phyloP scores from a whole-genome alignment of 345 rosid species.

The Crucihimalaya himalaica region DNA sequence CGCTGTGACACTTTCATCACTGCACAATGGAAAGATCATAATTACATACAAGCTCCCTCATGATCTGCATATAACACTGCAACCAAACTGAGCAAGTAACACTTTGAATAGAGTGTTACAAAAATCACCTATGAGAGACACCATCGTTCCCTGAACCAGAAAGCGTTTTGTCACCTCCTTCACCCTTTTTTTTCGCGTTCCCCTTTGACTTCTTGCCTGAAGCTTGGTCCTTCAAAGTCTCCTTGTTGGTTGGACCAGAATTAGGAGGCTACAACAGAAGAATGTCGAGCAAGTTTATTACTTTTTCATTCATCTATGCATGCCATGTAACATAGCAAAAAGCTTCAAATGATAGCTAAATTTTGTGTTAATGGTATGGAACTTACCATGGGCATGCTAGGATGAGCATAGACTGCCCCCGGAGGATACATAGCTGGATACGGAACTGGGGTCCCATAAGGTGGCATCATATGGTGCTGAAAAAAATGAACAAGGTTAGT shows the following conservation, averaged over 20 bases:
- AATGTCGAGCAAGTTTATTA: background rate
- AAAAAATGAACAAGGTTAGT: constrained; percentile 19
- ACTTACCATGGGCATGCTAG: constrained; percentile 71
- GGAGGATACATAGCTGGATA: constrained; percentile 91
- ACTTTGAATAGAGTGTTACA: background rate
- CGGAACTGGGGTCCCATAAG: constrained; percentile 93
- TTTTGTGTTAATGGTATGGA: background rate
- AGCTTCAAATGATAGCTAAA: background rate
- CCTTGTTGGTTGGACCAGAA: constrained; percentile 49
- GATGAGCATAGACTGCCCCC: constrained; percentile 89
- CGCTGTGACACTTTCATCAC: constrained; percentile 86
- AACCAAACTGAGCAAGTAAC: background rate
- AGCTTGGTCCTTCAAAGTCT: constrained; percentile 56
- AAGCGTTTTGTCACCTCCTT: constrained; percentile 59
- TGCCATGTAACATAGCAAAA: background rate
- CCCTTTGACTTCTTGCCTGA: constrained; percentile 72
- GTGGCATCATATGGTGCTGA: constrained; percentile 90
- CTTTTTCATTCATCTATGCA: constrained; percentile 2
- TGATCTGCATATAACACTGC: background rate
- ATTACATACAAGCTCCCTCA: constrained; percentile 19
- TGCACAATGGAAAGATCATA: constrained; percentile 42
- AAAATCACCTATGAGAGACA: constrained; percentile 70
- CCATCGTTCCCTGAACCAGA: constrained; percentile 94
- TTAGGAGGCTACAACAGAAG: constrained; percentile 53
- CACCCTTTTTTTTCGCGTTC: constrained; percentile 57